A percentile compares a stretch with the other conserved stretches of the same genome.
phyloP scores from a whole-genome alignment of 345 rosid species.

The Arabidopsis thaliana region DNA sequence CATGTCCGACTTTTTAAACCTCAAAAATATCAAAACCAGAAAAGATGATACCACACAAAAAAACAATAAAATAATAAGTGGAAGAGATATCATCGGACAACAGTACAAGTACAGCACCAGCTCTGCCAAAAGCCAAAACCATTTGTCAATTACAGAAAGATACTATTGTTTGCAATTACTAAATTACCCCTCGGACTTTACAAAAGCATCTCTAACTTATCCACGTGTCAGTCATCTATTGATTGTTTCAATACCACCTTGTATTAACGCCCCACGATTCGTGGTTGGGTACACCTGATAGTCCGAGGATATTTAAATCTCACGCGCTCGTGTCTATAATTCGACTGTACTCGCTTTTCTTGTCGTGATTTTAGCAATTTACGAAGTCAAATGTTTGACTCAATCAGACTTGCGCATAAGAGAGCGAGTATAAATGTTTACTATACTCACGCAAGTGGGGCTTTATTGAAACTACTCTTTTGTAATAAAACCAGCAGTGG shows the following conservation, averaged over 20 bases:
- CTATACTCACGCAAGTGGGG: neutral
- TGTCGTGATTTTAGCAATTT: constrained; percentile 5
- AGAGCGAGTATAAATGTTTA: constrained; percentile 6
- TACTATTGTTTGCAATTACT: neutral
- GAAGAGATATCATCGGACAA: constrained; percentile 23
- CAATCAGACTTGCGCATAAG: constrained; percentile 16
- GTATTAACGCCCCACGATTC: constrained; percentile 36
- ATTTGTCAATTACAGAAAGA: constrained; percentile 22
- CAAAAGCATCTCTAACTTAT: constrained; percentile 31
- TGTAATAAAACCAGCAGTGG: constrained; percentile 47
- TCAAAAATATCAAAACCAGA: constrained; percentile 33
- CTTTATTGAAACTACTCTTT: neutral
- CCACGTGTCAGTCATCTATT: constrained; percentile 40
- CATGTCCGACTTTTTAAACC: constrained; percentile 33
- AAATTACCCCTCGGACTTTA: constrained; percentile 6
- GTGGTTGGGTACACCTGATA: constrained; percentile 27
- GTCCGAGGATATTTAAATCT: constrained; percentile 37
- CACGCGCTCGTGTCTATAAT: constrained; percentile 30
- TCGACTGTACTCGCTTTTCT: constrained; percentile 12
- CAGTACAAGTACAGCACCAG: constrained; percentile 42
- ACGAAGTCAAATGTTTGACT: constrained; percentile 30
- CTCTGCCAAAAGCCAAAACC: constrained; percentile 36
- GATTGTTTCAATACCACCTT: constrained; percentile 34
- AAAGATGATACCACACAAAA: constrained; percentile 18
- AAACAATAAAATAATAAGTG: neutral